Percentiles rank a stretch among this genome's conserved stretches.
phyloP scores from a whole-genome alignment of 768 basidiomycete species.

The Mycena galericulata region DNA sequence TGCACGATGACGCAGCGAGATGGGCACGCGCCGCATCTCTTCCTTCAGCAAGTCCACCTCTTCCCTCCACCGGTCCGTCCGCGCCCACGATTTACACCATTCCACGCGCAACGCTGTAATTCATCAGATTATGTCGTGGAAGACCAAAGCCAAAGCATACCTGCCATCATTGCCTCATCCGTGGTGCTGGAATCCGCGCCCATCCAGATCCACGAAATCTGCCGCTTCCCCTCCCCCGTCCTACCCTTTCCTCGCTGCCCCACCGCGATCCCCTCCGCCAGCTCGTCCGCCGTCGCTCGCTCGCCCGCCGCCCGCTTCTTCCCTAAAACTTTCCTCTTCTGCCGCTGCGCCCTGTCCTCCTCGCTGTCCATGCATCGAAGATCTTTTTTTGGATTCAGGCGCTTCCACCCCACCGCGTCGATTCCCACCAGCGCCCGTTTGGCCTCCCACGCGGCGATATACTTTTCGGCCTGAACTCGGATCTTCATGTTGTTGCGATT shows the following conservation, averaged over 20 bases:
- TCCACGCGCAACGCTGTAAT: too few species aligned
- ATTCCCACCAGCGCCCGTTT: background rate
- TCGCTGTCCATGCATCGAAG: conserved; percentile 16
- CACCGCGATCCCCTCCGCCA: background rate
- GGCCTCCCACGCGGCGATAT: conserved; percentile 9
- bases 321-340: background rate
- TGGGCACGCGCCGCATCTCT: too few species aligned
- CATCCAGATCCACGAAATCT: conserved; percentile 7
- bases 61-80: too few species aligned
- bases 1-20: too few species aligned
- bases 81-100: too few species aligned
- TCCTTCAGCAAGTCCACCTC: too few species aligned
- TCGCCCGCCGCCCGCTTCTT: background rate
- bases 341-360: conserved; percentile 2
- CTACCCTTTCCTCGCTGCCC: background rate
- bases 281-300: background rate
- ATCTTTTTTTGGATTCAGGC: background rate
- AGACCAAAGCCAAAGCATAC: too few species aligned
- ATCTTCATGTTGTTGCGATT: conserved; percentile 23
- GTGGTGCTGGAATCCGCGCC: too few species aligned
- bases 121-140: too few species aligned
- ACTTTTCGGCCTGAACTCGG: background rate
- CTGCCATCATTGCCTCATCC: too few species aligned
- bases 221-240: background rate
- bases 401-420: background rate